Evolutionary conservation across 768 basidiomycete species (phyloP).

Genomic region (Scleroderma citrinum): DNA sequence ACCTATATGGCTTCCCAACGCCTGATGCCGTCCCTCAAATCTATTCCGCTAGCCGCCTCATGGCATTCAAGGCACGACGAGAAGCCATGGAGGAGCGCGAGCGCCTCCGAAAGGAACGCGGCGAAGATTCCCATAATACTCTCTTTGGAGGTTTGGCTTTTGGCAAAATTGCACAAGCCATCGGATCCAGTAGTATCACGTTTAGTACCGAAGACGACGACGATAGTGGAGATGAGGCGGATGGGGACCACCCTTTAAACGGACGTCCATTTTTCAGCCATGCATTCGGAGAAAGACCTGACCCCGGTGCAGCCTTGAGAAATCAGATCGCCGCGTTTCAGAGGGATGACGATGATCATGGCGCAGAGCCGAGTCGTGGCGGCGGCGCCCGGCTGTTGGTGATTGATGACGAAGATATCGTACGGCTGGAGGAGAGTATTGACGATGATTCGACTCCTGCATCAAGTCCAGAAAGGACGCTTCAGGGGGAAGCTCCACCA

Average conservation of each 20-base stretch:
- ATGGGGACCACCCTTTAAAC: constrained; percentile 20
- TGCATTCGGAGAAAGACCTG: constrained; percentile 41
- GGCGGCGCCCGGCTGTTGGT: constrained; percentile 22
- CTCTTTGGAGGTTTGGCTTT: constrained; percentile 34
- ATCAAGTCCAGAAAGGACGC: constrained; percentile 12
- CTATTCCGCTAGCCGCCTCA: constrained; percentile 58
- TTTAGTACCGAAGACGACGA: constrained; percentile 60
- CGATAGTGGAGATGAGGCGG: constrained; percentile 47
- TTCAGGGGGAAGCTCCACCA: constrained; percentile 42
- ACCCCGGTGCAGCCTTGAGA: constrained; percentile 52
- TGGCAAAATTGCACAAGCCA: constrained; percentile 49
- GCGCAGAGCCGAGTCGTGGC: constrained; percentile 12
- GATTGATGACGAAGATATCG: constrained; percentile 27
- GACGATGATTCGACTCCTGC: constrained; percentile 15
- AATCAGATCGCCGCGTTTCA: constrained; percentile 62
- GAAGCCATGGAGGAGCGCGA: constrained; percentile 52
- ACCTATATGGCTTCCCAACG: constrained; percentile 69
- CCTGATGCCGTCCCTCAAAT: constrained; percentile 72
- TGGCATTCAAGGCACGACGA: constrained; percentile 55
- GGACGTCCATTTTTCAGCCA: constrained; percentile 42
- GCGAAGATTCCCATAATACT: constrained; percentile 26
- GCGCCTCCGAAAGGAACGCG: constrained; percentile 31
- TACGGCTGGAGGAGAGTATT: constrained; percentile 8
- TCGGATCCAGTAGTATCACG: constrained; percentile 59
- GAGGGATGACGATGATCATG: constrained; percentile 30